These are phyloP conservation scores for Plantago major DNA, from an alignment of 257 asterid genomes.

Conservation along the genomic window DNA sequence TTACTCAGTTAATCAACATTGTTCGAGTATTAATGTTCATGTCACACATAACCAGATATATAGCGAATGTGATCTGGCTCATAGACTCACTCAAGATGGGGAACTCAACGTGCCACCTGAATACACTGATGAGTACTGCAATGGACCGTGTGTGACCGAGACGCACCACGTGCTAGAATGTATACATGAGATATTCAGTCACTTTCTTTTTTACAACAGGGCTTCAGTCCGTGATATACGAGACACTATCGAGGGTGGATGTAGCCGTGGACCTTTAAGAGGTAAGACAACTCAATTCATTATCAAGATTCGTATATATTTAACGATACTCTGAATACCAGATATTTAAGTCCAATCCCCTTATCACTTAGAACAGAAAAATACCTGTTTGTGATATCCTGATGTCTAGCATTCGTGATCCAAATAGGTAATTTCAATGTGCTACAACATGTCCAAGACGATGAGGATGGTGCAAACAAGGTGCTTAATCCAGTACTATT, in stretches of 20 bases:
- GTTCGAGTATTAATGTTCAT: not conserved
- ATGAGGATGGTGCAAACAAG: constrained; percentile 24
- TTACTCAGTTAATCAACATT: not conserved
- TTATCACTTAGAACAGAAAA: too few relatives aligned
- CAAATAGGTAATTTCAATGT: constrained; percentile 64
- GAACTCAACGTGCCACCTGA: constrained; percentile 59
- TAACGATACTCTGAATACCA: too few relatives aligned
- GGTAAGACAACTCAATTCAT: constrained; percentile 27
- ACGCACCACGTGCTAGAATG: constrained; percentile 63
- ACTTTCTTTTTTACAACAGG: constrained; percentile 48
- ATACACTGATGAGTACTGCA: constrained; percentile 52
- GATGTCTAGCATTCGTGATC: not conserved
- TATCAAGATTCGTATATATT: not conserved
- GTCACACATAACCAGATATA: constrained; percentile 42
- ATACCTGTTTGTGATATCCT: not conserved
- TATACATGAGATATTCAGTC: constrained; percentile 31
- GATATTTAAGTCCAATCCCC: too few relatives aligned
- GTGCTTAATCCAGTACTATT: constrained; percentile 19
- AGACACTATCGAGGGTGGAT: constrained; percentile 57
- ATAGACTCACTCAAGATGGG: constrained; percentile 56
- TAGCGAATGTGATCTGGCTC: constrained; percentile 52
- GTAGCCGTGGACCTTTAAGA: constrained; percentile 63
- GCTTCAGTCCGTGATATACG: constrained; percentile 49
- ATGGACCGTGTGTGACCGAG: constrained; percentile 66
- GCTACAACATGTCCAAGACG: constrained; percentile 43